Conservation (phyloP, 768 basidiomycete genomes). For the Hebeloma cylindrosporum region DNA sequence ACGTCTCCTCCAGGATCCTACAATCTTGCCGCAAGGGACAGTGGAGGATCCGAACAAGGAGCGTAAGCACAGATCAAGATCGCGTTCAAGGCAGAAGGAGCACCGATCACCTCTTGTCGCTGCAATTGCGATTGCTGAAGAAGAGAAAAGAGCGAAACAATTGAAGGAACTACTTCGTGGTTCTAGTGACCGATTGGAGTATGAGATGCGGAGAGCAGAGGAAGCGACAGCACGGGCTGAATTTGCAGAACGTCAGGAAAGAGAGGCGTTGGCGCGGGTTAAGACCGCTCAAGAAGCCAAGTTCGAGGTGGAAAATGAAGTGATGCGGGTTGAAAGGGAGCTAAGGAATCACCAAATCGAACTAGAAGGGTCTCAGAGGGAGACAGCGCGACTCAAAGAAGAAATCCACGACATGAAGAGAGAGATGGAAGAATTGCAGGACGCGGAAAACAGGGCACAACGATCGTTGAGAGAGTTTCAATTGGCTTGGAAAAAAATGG, state of each 20-base stretch:
- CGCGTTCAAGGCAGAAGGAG: constrained; percentile 34
- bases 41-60: constrained; percentile 8
- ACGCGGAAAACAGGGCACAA: constrained; percentile 35
- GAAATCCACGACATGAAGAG: constrained; percentile 38
- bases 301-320: constrained; percentile 33
- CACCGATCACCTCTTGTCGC: constrained; percentile 39
- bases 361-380: constrained; percentile 46
- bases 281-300: constrained; percentile 42
- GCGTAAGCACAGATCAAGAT: constrained; percentile 36
- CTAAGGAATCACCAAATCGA: constrained; percentile 45
- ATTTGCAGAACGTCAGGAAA: constrained; percentile 48
- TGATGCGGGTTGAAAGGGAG: constrained; percentile 35
- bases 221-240: constrained; percentile 51
- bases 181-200: constrained; percentile 54
- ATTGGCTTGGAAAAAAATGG: constrained; percentile 42
- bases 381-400: constrained; percentile 33
- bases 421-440: constrained; percentile 44
- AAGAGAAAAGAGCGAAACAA: constrained; percentile 56
- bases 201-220: constrained; percentile 55
- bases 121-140: constrained; percentile 45
- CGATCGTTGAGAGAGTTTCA: constrained; percentile 45
- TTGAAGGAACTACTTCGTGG: constrained; percentile 52
- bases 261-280: constrained; percentile 38
- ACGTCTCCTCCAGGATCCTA: constrained; percentile 23
- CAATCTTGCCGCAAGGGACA: constrained; percentile 16